Evolutionary conservation across 2,329 filamentous ascomycete genomes (phyloP), one percentile per base, ranked within the genome.

Genomic region (Lithohypha guttulata): DNA sequence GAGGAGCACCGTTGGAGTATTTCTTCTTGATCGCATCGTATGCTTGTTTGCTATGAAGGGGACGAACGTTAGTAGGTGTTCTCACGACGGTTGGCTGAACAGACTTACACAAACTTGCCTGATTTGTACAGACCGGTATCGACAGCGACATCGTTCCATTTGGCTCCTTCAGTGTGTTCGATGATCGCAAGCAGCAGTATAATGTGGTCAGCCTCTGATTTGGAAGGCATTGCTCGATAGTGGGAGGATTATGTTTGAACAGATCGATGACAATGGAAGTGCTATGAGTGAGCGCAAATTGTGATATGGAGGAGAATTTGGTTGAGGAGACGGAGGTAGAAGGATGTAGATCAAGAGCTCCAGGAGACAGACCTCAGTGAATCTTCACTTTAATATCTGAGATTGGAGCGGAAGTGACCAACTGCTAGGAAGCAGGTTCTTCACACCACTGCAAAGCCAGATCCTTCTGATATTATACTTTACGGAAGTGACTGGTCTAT

Each of bases 41-140:
- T 11, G 38, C 38, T 25, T 40, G 38, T 34, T 15, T 18, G 19
- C 38, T 40, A 21, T n/a, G n/a, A n/a, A n/a, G n/a, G n/a, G n/a
- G n/a, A n/a, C n/a, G n/a, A n/a, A n/a, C n/a, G n/a, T n/a, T n/a
- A n/a, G n/a, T n/a, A n/a, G n/a, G n/a, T n/a, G 11, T 11, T 17
- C 17, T 29, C n/a, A 17, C 8, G 14, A 10, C 4, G 13, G 13
- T 14, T 4, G 14, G 15, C 4, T 6, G 4, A n/a, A 8, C 25
- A 15, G n/a, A 39, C 38, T 33, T 21, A 40, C 38, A 34, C 38
- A 14, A 40, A 40, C 22, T 40, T 40, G 9, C 38, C 38, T 5
- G 21, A 32, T 15, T 40, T 40, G 31, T 40, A 40, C 4, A 40
- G 23, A 17, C 31, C 39, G 10, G 31, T 41, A 10, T 15, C 28